Conservation (phyloP, 352 stramenopile genomes). For the Thalassiosira sp. region DNA sequence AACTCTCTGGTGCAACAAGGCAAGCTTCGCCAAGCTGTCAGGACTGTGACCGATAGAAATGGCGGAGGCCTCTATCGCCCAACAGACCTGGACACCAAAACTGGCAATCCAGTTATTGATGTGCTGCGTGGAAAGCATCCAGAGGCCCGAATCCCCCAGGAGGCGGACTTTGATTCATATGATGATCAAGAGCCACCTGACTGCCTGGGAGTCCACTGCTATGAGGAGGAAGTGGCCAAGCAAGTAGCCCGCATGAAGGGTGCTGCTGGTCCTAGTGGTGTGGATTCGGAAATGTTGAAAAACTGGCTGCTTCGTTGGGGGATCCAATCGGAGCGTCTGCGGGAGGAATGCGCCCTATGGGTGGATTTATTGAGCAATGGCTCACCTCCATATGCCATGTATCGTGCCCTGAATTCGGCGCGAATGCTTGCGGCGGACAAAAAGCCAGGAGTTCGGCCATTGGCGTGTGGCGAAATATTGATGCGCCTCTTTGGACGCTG, state of each 20-base stretch:
- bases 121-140: background rate
- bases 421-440: conserved; percentile 20
- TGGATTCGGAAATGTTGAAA: conserved; percentile 11
- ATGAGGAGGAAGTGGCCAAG: conserved; percentile 16
- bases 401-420: conserved; percentile 6
- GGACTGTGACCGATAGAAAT: no score
- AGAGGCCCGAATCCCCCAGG: background rate
- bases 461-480: conserved; percentile 12
- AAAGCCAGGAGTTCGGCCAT: conserved; percentile 10
- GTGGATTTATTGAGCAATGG: conserved; percentile 1
- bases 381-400: conserved; percentile 6
- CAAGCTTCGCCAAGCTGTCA: no score
- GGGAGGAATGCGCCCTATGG: conserved; percentile 3
- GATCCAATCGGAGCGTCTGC: background rate
- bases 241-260: conserved; percentile 13
- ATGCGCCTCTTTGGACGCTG: background rate
- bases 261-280: conserved; percentile 19
- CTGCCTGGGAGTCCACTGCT: conserved; percentile 8
- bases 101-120: background rate
- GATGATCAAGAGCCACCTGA: background rate
- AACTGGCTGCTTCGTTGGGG: conserved; percentile 28
- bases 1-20: no score
- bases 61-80: no score
- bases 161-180: no score
- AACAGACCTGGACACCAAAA: no score